phyloP scores from a whole-genome alignment of 2,329 filamentous ascomycete species.

The Apiospora rasikravindrae region DNA sequence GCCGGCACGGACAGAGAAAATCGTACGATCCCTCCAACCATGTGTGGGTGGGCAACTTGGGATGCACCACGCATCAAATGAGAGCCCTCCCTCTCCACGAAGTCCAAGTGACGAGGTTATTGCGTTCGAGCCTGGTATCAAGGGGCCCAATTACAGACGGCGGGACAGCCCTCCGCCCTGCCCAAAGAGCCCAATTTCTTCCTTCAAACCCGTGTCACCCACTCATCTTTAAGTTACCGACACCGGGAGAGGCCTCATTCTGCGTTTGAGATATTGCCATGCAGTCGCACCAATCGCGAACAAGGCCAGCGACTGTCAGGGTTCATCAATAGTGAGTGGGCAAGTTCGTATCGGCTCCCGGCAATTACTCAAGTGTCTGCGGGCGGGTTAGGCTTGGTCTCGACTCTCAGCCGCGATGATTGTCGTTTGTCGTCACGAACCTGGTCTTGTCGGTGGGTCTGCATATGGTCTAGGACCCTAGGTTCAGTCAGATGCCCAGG shows the following conservation, averaged over 20 bases:
- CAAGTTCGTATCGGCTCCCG: not conserved
- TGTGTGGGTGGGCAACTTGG: not conserved
- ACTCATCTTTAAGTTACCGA: not conserved
- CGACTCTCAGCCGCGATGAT: not conserved
- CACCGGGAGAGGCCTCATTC: not conserved
- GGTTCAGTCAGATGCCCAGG: not conserved
- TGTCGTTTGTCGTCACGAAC: constrained; percentile 8
- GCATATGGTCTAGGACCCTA: not conserved
- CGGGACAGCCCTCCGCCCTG: not conserved
- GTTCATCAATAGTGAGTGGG: not conserved
- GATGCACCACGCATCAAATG: not conserved
- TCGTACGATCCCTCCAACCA: not conserved
- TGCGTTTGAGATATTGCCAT: constrained; percentile 8
- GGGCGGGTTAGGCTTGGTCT: not conserved
- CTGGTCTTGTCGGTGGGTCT: constrained; percentile 12
- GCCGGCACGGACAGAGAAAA: constrained; percentile 1
- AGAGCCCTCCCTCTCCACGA: not conserved
- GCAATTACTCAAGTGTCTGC: not conserved
- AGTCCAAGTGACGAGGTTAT: not conserved
- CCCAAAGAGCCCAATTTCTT: not conserved
- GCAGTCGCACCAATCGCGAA: not conserved
- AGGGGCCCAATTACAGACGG: not conserved
- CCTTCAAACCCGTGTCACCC: not conserved
- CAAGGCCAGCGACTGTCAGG: not conserved
- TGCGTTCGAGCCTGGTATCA: not conserved